Conservation (phyloP, 495 filamentous ascomycete species). For the Sordaria brevicollis region DNA sequence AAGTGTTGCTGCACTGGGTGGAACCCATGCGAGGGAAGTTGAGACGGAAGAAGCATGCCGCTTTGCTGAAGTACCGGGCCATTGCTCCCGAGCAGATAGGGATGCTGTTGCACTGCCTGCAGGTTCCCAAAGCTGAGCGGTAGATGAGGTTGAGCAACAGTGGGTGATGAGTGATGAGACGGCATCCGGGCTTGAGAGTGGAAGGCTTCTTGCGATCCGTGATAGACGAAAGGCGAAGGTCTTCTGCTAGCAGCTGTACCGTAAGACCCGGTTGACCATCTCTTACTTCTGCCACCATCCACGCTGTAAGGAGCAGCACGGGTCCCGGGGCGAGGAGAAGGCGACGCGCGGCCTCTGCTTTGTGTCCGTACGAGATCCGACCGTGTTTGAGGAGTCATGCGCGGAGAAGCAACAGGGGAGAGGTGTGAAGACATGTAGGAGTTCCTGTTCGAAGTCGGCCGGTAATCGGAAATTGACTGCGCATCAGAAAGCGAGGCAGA, state of each 20-base stretch:
- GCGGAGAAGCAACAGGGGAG: slow-evolving; percentile 49
- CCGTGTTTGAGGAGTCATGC: slow-evolving; percentile 46
- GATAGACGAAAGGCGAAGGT: slow-evolving; percentile 45
- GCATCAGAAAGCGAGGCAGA: slow-evolving; percentile 45
- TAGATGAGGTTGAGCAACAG: slow-evolving; percentile 39
- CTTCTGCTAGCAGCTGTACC: slow-evolving; percentile 40
- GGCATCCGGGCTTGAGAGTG: slow-evolving; percentile 34
- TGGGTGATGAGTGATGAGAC: slow-evolving; percentile 43
- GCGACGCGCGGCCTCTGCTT: slow-evolving; percentile 51
- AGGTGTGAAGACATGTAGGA: slow-evolving; percentile 49
- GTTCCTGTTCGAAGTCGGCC: slow-evolving; percentile 45
- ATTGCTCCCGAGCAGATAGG: slow-evolving; percentile 37
- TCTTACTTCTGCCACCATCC: slow-evolving; percentile 50
- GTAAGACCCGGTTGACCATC: slow-evolving; percentile 63
- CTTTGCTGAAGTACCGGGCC: slow-evolving; percentile 32
- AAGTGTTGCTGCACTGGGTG: slow-evolving; percentile 39
- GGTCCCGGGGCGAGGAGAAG: slow-evolving; percentile 52
- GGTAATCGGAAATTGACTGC: slow-evolving; percentile 45
- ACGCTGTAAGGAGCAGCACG: slow-evolving; percentile 55
- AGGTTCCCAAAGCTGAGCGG: slow-evolving; percentile 43
- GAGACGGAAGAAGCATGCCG: slow-evolving; percentile 37
- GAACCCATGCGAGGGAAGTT: slow-evolving; percentile 36
- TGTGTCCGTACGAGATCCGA: slow-evolving; percentile 47
- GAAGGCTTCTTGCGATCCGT: slow-evolving; percentile 37
- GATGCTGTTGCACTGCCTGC: slow-evolving; percentile 42